Percentiles rank a stretch among this genome's conserved stretches.
Conservation (phyloP, 2,329 filamentous ascomycete species). For the Chalaropsis ovoidea region DNA sequence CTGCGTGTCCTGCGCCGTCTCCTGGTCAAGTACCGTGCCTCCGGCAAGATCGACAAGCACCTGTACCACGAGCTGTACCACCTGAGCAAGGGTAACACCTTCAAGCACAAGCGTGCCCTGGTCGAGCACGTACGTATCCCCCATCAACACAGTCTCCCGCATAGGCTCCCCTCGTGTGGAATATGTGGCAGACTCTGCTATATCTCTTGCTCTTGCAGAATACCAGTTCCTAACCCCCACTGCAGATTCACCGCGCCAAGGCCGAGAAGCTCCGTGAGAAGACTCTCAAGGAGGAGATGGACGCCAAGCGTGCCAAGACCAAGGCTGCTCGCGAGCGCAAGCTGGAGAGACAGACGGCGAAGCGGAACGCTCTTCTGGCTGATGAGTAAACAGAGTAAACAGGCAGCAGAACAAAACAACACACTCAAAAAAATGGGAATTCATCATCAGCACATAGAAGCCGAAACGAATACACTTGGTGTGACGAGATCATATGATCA, state of each 20-base stretch:
- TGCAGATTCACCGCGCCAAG: constrained; percentile 99
- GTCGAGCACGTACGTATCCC: constrained; percentile 89
- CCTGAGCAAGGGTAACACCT: constrained; percentile 99
- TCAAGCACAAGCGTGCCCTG: constrained; percentile 99
- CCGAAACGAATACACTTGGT: constrained; percentile 25
- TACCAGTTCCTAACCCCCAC: constrained; percentile 4
- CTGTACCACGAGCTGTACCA: constrained; percentile 99
- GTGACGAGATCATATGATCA: constrained; percentile 17
- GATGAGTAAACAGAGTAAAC: constrained; percentile 38
- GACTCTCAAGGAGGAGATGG: constrained; percentile 98
- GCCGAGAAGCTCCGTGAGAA: constrained; percentile 97
- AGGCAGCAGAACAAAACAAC: constrained; percentile 26
- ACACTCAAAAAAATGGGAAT: constrained; percentile 25
- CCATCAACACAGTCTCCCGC: neutral
- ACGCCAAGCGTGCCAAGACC: constrained; percentile 99
- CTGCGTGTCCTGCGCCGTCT: constrained; percentile 98
- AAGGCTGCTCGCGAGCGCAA: constrained; percentile 99
- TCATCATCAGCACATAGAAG: constrained; percentile 29
- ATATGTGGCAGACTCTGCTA: neutral
- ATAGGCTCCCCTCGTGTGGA: neutral
- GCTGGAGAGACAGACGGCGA: constrained; percentile 79
- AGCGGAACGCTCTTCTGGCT: constrained; percentile 78
- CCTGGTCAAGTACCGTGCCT: constrained; percentile 98
- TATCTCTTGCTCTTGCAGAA: neutral
- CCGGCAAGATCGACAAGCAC: constrained; percentile 99